These are phyloP conservation scores for Mycena metata DNA, from an alignment of 768 basidiomycete species.

Conservation along the genomic window DNA sequence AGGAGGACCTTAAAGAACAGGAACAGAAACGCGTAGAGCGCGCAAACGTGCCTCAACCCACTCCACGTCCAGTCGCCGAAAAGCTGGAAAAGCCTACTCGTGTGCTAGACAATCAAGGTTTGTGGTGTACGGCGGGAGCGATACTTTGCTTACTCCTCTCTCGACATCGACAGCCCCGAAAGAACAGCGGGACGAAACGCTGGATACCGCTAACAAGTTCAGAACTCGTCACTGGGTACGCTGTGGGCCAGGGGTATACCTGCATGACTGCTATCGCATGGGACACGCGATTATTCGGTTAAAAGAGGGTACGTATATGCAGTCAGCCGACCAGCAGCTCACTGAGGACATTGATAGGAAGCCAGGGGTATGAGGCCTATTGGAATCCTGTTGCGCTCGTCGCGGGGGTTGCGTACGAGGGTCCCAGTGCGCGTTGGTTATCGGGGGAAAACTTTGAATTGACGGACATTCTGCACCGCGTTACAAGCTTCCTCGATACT, in stretches of 20 bases:
- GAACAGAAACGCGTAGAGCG: not conserved
- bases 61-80: not conserved
- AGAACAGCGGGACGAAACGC: not conserved
- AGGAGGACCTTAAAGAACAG: not conserved
- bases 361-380: too few species aligned
- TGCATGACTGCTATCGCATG: not conserved
- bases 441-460: too few species aligned
- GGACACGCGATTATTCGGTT: constrained; percentile 9
- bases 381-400: too few species aligned
- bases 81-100: not conserved
- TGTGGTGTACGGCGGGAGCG: not conserved
- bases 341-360: too few species aligned
- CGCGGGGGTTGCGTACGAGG: too few species aligned
- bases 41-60: not conserved
- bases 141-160: not conserved
- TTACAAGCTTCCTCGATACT: too few species aligned
- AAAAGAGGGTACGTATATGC: not conserved
- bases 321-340: too few species aligned
- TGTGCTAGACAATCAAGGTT: not conserved
- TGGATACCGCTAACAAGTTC: not conserved
- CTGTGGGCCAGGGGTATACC: constrained; percentile 7
- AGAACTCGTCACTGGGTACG: constrained; percentile 3
- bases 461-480: too few species aligned
- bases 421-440: too few species aligned
- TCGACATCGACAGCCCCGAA: not conserved